Conservation (phyloP, 441 rosid genomes). For the Croton laevigatus region DNA sequence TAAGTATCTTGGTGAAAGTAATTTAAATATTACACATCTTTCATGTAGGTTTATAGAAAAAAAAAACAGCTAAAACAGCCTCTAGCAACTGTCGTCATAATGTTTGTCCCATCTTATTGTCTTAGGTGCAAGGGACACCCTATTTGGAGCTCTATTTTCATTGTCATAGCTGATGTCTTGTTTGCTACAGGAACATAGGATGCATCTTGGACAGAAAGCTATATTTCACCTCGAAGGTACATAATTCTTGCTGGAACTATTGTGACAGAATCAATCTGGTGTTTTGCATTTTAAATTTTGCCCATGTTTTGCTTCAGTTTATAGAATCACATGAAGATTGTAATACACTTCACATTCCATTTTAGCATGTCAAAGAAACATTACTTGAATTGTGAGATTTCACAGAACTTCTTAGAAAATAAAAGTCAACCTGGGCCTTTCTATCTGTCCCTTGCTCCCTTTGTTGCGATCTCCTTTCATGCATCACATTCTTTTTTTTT, state of each 20-base stretch:
- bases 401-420: neutral
- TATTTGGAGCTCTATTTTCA: neutral
- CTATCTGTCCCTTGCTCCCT: neutral
- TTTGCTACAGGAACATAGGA: constrained; percentile 75
- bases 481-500: neutral
- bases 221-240: constrained; percentile 97
- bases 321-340: neutral
- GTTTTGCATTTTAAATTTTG: neutral
- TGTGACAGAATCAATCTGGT: neutral
- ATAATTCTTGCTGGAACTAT: constrained; percentile 12
- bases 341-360: neutral
- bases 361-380: neutral
- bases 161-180: neutral
- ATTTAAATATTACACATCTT: neutral
- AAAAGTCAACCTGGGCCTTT: neutral
- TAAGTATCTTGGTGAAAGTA: neutral
- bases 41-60: neutral
- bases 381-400: neutral
- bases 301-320: neutral
- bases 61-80: neutral
- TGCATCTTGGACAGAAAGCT: constrained; percentile 86
- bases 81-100: neutral
- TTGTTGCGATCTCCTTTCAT: neutral
- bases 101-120: neutral
- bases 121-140: neutral